These are phyloP conservation scores for Sindora glabra DNA, from an alignment of 306 rosid species.

Conservation along the genomic window DNA sequence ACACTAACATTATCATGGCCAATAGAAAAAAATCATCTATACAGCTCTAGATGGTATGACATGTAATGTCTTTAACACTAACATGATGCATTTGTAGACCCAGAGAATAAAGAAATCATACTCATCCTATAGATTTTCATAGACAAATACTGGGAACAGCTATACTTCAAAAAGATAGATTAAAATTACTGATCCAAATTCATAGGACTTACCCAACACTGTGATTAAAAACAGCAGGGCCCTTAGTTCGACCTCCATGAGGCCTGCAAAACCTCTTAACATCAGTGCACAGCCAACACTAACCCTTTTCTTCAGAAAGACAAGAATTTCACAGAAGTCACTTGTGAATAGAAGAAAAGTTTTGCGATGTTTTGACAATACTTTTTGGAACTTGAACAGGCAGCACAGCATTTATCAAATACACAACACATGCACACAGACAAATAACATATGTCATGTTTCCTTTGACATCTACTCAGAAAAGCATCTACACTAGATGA, in stretches of 20 bases:
- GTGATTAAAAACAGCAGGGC: slow-evolving; percentile 29
- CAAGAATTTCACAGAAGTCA: background rate
- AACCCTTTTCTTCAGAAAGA: background rate
- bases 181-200: background rate
- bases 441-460: too few species aligned
- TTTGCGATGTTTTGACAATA: background rate
- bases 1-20: too few species aligned
- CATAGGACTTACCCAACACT: slow-evolving; percentile 54
- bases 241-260: slow-evolving; percentile 43
- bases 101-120: too few species aligned
- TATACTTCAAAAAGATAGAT: background rate
- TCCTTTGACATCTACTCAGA: background rate
- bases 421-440: background rate
- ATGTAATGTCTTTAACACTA: too few species aligned
- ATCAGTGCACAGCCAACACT: background rate
- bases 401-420: background rate
- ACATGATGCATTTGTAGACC: too few species aligned
- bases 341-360: background rate
- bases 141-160: too few species aligned
- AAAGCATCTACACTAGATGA: background rate
- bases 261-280: slow-evolving; percentile 40
- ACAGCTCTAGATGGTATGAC: too few species aligned
- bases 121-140: too few species aligned
- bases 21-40: too few species aligned
- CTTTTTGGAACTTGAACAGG: too few species aligned